Evolutionary conservation across 805 yeast species (phyloP).

Genomic region (Candida yuanshanica): DNA sequence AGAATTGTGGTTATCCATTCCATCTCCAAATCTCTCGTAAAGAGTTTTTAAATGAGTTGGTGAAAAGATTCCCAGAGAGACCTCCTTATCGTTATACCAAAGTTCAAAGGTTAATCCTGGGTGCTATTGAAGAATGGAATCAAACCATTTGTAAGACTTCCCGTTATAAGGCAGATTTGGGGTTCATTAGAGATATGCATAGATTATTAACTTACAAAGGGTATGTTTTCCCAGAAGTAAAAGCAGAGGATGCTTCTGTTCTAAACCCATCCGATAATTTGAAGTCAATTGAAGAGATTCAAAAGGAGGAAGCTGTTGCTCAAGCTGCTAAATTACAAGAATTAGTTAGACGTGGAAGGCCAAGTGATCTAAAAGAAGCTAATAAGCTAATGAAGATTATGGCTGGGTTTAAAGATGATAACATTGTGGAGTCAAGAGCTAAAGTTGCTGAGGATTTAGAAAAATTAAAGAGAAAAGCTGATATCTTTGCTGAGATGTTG

Average conservation of each 20-base stretch:
- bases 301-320: conserved; percentile 86
- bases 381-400: conserved; percentile 94
- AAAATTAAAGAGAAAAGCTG: conserved; percentile 78
- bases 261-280: conserved; percentile 83
- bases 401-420: conserved; percentile 95
- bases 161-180: conserved; percentile 85
- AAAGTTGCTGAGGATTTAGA: conserved; percentile 80
- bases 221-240: conserved; percentile 86
- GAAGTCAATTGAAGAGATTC: conserved; percentile 84
- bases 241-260: conserved; percentile 87
- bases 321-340: conserved; percentile 95
- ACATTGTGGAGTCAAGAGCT: conserved; percentile 56
- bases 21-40: conserved; percentile 92
- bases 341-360: conserved; percentile 89
- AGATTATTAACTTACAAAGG: conserved; percentile 85
- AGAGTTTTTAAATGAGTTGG: conserved; percentile 90
- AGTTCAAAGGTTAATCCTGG: conserved; percentile 77
- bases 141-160: conserved; percentile 90
- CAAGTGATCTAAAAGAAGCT: conserved; percentile 93
- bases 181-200: conserved; percentile 93
- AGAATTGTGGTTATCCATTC: conserved; percentile 96
- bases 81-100: conserved; percentile 84
- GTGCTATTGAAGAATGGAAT: conserved; percentile 95
- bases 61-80: conserved; percentile 87
- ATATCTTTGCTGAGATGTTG: conserved; percentile 83